Evolutionary conservation across 139 green algal species (phyloP).

Genomic region (Auxenochlorella pyrenoidosa): DNA sequence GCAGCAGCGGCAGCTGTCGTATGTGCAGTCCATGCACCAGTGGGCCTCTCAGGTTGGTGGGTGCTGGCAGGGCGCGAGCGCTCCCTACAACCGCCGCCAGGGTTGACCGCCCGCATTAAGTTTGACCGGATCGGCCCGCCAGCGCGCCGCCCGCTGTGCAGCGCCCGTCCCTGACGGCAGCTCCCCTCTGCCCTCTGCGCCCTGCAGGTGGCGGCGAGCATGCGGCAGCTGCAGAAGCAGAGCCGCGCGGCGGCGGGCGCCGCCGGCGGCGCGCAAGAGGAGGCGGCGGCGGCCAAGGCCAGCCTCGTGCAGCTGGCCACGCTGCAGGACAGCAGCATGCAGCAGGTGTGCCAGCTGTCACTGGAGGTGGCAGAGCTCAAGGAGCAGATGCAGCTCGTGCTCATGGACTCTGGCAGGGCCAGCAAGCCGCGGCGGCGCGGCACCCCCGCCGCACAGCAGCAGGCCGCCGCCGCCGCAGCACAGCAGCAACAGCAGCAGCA

Average conservation of each 20-base stretch:
- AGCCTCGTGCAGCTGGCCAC: constrained; percentile 28
- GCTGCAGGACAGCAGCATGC: constrained; percentile 25
- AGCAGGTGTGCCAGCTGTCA: constrained; percentile 37
- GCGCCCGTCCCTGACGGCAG: too few relatives aligned
- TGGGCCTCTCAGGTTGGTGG: constrained; percentile 26
- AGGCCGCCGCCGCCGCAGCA: background rate
- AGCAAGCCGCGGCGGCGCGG: background rate
- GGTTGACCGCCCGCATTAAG: too few relatives aligned
- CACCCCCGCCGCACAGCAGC: background rate
- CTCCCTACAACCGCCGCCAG: too few relatives aligned
- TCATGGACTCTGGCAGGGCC: background rate
- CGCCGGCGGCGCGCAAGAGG: constrained; percentile 11
- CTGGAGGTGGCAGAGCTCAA: constrained; percentile 9
- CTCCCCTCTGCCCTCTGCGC: too few relatives aligned
- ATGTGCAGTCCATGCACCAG: constrained; percentile 43
- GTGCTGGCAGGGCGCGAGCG: too few relatives aligned
- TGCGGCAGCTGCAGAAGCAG: constrained; percentile 34
- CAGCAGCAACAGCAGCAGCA: background rate
- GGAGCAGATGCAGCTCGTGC: constrained; percentile 1
- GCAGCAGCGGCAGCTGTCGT: constrained; percentile 28
- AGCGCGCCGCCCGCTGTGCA: too few relatives aligned
- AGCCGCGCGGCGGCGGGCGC: background rate
- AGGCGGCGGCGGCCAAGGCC: constrained; percentile 21
- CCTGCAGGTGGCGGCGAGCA: constrained; percentile 8
- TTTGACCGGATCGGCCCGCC: too few relatives aligned